Evolutionary conservation across 1,284 basidiomycete species (phyloP).

Genomic region (Sporisorium graminicola): DNA sequence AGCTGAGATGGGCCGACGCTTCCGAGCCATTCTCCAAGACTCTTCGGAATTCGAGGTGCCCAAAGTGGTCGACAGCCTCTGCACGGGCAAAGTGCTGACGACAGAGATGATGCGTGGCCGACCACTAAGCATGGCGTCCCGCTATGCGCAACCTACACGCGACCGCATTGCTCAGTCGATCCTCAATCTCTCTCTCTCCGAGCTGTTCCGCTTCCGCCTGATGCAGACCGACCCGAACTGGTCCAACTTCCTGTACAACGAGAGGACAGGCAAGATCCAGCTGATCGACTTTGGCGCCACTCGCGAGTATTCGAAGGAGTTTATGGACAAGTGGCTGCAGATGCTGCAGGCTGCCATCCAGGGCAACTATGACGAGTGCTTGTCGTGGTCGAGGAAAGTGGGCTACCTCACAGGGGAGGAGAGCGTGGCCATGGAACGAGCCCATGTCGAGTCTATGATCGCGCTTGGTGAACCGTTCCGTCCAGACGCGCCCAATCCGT

Average conservation of each 20-base stretch:
- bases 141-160: conserved; percentile 77
- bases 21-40: conserved; percentile 70
- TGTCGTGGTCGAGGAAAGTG: conserved; percentile 80
- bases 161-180: conserved; percentile 88
- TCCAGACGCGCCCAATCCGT: conserved; percentile 75
- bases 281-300: conserved; percentile 97
- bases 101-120: conserved; percentile 88
- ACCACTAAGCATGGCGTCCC: conserved; percentile 79
- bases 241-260: conserved; percentile 95
- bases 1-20: conserved; percentile 79
- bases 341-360: conserved; percentile 83
- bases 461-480: conserved; percentile 84
- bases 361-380: conserved; percentile 79
- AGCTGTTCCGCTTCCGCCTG: conserved; percentile 88
- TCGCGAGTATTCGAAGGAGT: conserved; percentile 84
- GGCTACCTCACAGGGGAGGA: conserved; percentile 93
- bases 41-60: conserved; percentile 81
- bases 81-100: conserved; percentile 85
- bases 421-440: conserved; percentile 87
- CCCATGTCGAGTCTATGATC: conserved; percentile 86
- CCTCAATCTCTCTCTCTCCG: conserved; percentile 86
- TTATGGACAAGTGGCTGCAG: conserved; percentile 88
- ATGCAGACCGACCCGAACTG: conserved; percentile 99
- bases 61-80: conserved; percentile 81
- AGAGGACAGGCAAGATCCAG: conserved; percentile 75